A percentile compares a stretch with the other conserved stretches of the same genome.
Conservation (phyloP, 2,329 filamentous ascomycete genomes). For the Corinectria fuckeliana region DNA sequence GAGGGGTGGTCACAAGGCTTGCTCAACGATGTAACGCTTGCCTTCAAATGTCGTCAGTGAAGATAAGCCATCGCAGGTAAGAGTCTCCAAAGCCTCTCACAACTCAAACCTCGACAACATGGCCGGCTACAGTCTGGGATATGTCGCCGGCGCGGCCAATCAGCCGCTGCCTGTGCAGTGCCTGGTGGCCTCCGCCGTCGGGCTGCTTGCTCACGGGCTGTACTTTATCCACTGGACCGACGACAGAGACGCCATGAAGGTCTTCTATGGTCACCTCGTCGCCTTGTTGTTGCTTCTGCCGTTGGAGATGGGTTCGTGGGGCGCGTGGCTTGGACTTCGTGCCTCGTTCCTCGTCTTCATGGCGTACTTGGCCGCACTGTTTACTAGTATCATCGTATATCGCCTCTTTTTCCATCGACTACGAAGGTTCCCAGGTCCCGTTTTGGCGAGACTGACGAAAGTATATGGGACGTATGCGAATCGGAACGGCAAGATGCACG, state of each 20-base stretch:
- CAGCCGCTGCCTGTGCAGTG: background rate
- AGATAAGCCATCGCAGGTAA: background rate
- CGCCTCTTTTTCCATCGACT: background rate
- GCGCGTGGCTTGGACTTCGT: background rate
- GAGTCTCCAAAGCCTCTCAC: too few species aligned
- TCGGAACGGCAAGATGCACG: background rate
- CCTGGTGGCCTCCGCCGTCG: background rate
- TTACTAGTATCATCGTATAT: background rate
- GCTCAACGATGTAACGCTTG: background rate
- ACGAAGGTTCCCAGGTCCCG: background rate
- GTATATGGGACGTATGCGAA: background rate
- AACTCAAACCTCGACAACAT: background rate
- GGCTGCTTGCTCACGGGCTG: background rate
- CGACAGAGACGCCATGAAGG: background rate
- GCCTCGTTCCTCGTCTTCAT: background rate
- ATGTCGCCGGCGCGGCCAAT: background rate
- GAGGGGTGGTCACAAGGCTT: background rate
- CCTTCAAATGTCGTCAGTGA: background rate
- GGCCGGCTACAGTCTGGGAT: background rate
- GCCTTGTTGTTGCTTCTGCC: background rate
- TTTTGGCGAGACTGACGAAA: background rate
- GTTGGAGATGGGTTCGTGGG: background rate
- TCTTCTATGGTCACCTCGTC: background rate
- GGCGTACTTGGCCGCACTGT: background rate
- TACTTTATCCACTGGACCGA: slow-evolving; percentile 2